phyloP scores from a whole-genome alignment of 2,329 filamentous ascomycete genomes.

The Hyphodiscus sp. region DNA sequence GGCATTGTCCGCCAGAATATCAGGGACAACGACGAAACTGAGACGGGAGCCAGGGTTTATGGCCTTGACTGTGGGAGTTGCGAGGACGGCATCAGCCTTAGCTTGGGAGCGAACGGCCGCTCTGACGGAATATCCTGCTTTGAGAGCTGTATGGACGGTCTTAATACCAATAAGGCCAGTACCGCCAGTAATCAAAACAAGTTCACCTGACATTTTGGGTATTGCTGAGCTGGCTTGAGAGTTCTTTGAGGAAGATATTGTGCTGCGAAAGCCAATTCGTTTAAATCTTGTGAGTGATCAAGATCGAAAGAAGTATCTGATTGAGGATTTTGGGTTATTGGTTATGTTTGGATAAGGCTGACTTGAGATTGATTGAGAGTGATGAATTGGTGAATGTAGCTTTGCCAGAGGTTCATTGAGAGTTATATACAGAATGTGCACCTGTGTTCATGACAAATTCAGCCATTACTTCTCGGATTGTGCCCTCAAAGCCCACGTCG shows the following conservation, averaged over 20 bases:
- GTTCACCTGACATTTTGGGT: not conserved
- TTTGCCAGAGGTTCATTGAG: not conserved
- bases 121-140: constrained; percentile 37
- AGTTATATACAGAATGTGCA: not conserved
- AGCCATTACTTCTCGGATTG: not conserved
- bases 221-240: not conserved
- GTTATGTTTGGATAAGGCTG: not conserved
- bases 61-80: constrained; percentile 25
- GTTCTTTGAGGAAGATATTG: not conserved
- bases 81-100: constrained; percentile 37
- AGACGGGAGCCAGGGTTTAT: constrained; percentile 28
- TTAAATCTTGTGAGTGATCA: not conserved
- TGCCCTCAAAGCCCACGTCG: not conserved
- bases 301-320: not conserved
- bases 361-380: not conserved
- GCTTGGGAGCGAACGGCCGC: constrained; percentile 38
- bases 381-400: not conserved
- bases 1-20: constrained; percentile 32
- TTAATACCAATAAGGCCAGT: constrained; percentile 47
- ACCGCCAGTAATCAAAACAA: constrained; percentile 26
- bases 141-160: constrained; percentile 32
- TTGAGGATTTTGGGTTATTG: not conserved
- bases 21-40: constrained; percentile 32
- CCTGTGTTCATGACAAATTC: not conserved
- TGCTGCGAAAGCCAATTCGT: too few species aligned